Base-by-base conservation (phyloP, 31 red algal species). In the Asparagopsis taxiformis region DNA sequence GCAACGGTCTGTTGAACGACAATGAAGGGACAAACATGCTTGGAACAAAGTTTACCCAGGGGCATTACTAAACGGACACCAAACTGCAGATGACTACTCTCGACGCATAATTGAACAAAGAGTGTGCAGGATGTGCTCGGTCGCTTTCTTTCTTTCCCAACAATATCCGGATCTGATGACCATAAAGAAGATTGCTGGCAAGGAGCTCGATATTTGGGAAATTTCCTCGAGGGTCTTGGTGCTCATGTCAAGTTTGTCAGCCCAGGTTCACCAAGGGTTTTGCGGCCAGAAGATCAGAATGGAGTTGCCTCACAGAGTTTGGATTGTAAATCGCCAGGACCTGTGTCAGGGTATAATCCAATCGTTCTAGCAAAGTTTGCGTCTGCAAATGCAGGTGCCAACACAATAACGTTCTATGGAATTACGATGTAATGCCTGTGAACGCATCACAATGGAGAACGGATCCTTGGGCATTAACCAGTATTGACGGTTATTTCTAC, bases 391-490 rank as follows among this genome's bases (percentile, higher is more conserved):
- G 59, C 83, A 2, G 2, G 16, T 20, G 68, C 72, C 15, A 59
- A 66, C 35, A 91, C 84, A 23, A 61, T 91, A 2, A 74, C 77
- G 46, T 81, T 96, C 35, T 98, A 98, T 59, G 90, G 95, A 16
- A 98, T 60, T 98, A 93, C 48, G 95, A 98, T 80, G 89, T 93
- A 0, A 82, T 91, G 76, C 90, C 95, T 1, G 89, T 79, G 25
- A 52, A 86, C n/a, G 20, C 29, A 43, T 55, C 58, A 6, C 79
- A 75, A 21, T 98, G 95, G 95, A 59, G 58, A 39, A 75, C 75
- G 50, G 72, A 89, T 44, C 95, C 95, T 32, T 98, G 80, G 69
- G 31, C 69, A 22, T 25, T 98, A 55, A 62, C 62, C 0, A 51
- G 60, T 24, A 58, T 87, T 30, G 78, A 98, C 62, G 95, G 95